Conservation (phyloP, 2,329 filamentous ascomycete genomes). For the Stachybotrys echinatus region DNA sequence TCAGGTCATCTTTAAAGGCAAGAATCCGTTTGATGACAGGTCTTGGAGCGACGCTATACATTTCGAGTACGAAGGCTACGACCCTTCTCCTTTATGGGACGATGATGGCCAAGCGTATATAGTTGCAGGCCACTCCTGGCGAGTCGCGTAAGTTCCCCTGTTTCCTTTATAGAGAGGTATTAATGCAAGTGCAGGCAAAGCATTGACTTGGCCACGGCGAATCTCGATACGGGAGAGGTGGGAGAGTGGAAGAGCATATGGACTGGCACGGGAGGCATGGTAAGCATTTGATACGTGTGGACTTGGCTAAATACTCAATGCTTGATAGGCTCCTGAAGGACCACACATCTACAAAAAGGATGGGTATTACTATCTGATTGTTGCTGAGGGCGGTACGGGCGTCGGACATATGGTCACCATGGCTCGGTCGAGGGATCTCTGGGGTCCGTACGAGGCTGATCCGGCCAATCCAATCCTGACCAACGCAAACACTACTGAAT, state of each 20-base stretch:
- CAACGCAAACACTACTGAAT: conserved; percentile 27
- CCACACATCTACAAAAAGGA: conserved; percentile 38
- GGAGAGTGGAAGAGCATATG: conserved; percentile 27
- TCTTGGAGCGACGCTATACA: conserved; percentile 28
- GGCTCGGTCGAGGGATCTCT: conserved; percentile 31
- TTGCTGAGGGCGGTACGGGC: conserved; percentile 42
- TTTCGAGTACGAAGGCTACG: conserved; percentile 8
- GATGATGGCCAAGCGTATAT: conserved; percentile 18
- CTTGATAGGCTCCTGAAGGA: conserved; percentile 28
- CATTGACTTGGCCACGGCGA: conserved; percentile 16
- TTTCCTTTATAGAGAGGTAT: background rate
- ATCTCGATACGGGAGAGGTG: conserved; percentile 25
- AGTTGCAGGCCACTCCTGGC: conserved; percentile 22
- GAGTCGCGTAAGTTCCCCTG: background rate
- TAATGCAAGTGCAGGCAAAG: background rate
- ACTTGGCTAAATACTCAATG: background rate
- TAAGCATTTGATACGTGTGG: background rate
- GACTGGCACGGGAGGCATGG: conserved; percentile 27
- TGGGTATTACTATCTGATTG: conserved; percentile 41
- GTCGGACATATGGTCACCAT: conserved; percentile 35
- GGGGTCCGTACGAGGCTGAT: conserved; percentile 36
- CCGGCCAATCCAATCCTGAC: conserved; percentile 39
- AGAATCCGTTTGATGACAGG: conserved; percentile 26
- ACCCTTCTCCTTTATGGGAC: conserved; percentile 7
- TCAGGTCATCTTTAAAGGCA: background rate